Evolutionary conservation across 768 basidiomycete genomes (phyloP).

Genomic region (Gymnopilus dilepis): DNA sequence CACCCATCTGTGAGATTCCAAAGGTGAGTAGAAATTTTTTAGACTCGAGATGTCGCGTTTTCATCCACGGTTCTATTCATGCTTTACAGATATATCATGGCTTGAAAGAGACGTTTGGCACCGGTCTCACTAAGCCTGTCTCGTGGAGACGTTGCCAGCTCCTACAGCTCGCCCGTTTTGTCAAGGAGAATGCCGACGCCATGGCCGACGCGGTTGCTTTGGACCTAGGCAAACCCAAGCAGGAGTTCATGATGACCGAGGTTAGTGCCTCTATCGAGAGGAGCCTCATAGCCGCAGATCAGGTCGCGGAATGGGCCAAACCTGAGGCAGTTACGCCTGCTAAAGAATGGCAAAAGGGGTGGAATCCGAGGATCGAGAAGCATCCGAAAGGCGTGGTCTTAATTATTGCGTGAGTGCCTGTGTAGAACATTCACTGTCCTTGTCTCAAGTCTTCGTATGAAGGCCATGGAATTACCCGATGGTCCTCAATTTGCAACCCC

Average conservation of each 20-base stretch:
- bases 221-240: slow-evolving; percentile 57
- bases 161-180: slow-evolving; percentile 61
- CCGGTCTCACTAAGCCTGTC: slow-evolving; percentile 53
- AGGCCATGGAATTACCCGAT: slow-evolving; percentile 76
- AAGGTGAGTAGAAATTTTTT: slow-evolving; percentile 10
- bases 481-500: slow-evolving; percentile 57
- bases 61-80: not conserved
- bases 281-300: slow-evolving; percentile 46
- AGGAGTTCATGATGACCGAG: slow-evolving; percentile 50
- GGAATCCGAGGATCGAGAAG: slow-evolving; percentile 59
- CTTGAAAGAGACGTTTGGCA: slow-evolving; percentile 53
- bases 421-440: not conserved
- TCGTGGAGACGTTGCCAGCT: slow-evolving; percentile 70
- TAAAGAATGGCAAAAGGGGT: slow-evolving; percentile 48
- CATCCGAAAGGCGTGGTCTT: slow-evolving; percentile 66
- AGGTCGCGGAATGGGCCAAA: slow-evolving; percentile 63
- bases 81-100: slow-evolving; percentile 35
- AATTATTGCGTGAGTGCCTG: slow-evolving; percentile 57
- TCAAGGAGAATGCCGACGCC: slow-evolving; percentile 62
- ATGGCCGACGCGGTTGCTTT: slow-evolving; percentile 50
- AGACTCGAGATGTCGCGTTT: not conserved
- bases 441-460: not conserved
- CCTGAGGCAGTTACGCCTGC: slow-evolving; percentile 40
- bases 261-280: slow-evolving; percentile 47
- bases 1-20: slow-evolving; percentile 25